These are phyloP conservation scores for Syncephalastrum contaminatum DNA, from an alignment of 371 early-diverging fungal species.

Conservation along the genomic window DNA sequence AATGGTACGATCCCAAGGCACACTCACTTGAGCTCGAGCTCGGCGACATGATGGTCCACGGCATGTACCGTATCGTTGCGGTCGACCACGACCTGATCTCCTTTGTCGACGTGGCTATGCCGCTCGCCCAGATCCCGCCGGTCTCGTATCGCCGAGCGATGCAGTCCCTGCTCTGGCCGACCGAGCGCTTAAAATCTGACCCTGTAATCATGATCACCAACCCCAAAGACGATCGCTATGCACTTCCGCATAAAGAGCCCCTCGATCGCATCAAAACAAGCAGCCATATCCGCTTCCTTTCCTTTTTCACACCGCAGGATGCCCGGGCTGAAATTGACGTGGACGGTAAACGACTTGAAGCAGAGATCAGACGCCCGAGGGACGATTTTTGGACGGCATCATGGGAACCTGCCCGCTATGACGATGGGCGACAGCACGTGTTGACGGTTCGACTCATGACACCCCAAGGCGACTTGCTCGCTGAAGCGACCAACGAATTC, in stretches of 20 bases:
- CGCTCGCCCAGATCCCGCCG: constrained; percentile 32
- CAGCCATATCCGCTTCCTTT: constrained; percentile 64
- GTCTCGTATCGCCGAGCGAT: constrained; percentile 10
- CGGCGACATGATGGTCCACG: constrained; percentile 86
- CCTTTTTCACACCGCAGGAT: constrained; percentile 7
- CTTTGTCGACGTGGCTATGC: constrained; percentile 71
- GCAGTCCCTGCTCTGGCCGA: no score
- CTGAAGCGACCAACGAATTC: constrained; percentile 46
- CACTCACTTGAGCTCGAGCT: constrained; percentile 81
- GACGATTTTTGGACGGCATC: constrained; percentile 64
- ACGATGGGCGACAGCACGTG: constrained; percentile 63
- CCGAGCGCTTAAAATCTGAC: no score
- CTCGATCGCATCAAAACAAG: constrained; percentile 54
- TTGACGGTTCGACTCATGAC: constrained; percentile 60
- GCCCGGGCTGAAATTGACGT: constrained; percentile 24
- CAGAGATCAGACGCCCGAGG: background rate
- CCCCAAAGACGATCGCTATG: constrained; percentile 81
- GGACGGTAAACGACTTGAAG: background rate
- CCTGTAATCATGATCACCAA: constrained; percentile 85
- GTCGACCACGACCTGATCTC: constrained; percentile 86
- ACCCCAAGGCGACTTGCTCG: constrained; percentile 34
- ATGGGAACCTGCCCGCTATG: constrained; percentile 69
- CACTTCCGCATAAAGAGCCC: constrained; percentile 73
- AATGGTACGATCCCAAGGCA: constrained; percentile 56
- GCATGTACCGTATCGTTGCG: constrained; percentile 76